Base-by-base conservation (phyloP, 2,329 filamentous ascomycete species). In the Botrytis porri region DNA sequence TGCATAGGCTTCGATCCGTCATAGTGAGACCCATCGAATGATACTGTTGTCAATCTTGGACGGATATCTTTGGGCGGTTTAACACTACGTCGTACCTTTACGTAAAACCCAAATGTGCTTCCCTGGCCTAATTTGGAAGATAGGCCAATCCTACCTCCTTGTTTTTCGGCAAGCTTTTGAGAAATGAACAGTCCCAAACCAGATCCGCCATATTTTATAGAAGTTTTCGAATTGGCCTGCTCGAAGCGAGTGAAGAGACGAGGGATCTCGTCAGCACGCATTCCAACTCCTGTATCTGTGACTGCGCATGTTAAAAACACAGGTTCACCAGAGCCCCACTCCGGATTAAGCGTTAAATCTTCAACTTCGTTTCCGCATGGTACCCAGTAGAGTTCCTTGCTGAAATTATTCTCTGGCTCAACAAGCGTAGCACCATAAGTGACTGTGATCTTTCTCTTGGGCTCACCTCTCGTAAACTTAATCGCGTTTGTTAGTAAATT, bases 401-500 rank as follows among this genome's bases (percentile, higher is more conserved):
- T 69, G 39, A 77, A 77, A 14, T 71, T 54, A 6, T 64, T 72
- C 59, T 74, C 73, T 37, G 76, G 78, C 43, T 76, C 71, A 51
- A 70, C 71, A 57, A 37, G 32, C 29, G 73, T 65, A 9, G 74
- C 76, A 45, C 75, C 75, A 41, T 75, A 77, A 51, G 81, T 82
- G 0, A 88, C 83, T 3, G 82, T 83, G 54, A 89, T 85, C 61
- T 88, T 87, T 10, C 90, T 86, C 16, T 84, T 87, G 22, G 85
- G 85, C 29, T 90, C 88, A 0, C 85, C 86, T 60, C 89, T 90
- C 0, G 93, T 96, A 79, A 95, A 96, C 78, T 95, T 95, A 81
- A 96, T 90, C 0, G 92, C 92, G 78, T 95, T 95, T 5, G 92
- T 93, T 25, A 93, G 88, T 3, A 96, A 85, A 77, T 95, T 96